Percentiles rank a stretch among this genome's conserved stretches.
Evolutionary conservation across 345 rosid species (phyloP).

Genomic region (Salix viminalis): DNA sequence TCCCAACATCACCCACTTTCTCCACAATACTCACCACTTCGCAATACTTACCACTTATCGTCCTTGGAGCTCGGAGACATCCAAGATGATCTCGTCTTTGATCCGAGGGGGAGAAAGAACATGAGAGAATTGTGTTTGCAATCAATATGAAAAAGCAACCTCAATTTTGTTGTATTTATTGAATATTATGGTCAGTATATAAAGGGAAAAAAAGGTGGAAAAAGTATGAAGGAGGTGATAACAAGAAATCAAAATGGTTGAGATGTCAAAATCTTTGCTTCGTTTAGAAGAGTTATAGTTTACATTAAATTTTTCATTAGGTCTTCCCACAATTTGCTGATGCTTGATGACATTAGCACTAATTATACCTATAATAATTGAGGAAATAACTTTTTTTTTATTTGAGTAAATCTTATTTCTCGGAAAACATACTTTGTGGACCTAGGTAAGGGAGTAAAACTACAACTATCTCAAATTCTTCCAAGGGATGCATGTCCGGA

Average conservation of each 20-base stretch:
- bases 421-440: too few relatives aligned
- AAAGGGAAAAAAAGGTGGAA: slow-evolving; percentile 5
- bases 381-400: too few relatives aligned
- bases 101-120: not conserved
- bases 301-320: slow-evolving; percentile 12
- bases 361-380: not conserved
- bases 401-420: too few relatives aligned
- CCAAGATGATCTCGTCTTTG: not conserved
- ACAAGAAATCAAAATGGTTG: slow-evolving; percentile 40
- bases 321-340: slow-evolving; percentile 16
- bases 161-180: not conserved
- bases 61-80: not conserved
- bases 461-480: too few relatives aligned
- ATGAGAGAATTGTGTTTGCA: not conserved
- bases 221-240: not conserved
- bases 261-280: slow-evolving; percentile 50
- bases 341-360: slow-evolving; percentile 35
- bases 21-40: slow-evolving; percentile 7
- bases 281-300: slow-evolving; percentile 10
- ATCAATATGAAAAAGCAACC: not conserved
- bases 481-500: rapidly evolving
- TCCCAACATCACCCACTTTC: slow-evolving; percentile 43
- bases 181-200: not conserved
- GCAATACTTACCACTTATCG: not conserved
- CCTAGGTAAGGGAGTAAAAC: too few relatives aligned